These are phyloP conservation scores for Suillus subalutaceus DNA, from an alignment of 768 basidiomycete species.

Conservation along the genomic window DNA sequence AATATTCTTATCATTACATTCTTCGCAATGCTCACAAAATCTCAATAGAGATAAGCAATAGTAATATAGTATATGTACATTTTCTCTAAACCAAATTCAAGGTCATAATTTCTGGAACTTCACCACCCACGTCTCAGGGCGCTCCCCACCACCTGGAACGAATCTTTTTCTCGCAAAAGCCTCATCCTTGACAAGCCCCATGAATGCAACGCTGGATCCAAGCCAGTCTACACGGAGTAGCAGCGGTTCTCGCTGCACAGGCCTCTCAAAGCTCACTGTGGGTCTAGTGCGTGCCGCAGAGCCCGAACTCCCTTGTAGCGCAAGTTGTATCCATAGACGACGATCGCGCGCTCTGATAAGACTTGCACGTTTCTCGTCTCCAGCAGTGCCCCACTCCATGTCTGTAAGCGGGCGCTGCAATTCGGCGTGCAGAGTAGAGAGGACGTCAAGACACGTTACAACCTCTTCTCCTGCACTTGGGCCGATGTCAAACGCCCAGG, in stretches of 20 bases:
- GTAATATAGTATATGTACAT: not conserved
- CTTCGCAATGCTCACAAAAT: no score
- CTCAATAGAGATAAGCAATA: no score
- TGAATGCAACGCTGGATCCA: slow-evolving; percentile 8
- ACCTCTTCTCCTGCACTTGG: not conserved
- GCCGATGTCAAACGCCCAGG: slow-evolving; percentile 13
- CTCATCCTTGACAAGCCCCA: slow-evolving; percentile 9
- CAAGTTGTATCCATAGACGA: not conserved
- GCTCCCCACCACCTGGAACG: slow-evolving; percentile 5
- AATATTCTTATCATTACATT: no score
- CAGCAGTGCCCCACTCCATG: slow-evolving; percentile 10
- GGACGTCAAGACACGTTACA: slow-evolving; percentile 12
- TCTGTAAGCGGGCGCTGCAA: slow-evolving; percentile 11
- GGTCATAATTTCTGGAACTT: slow-evolving; percentile 1
- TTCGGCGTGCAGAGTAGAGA: slow-evolving; percentile 2
- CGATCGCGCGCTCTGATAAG: slow-evolving; percentile 6
- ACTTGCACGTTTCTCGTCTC: slow-evolving; percentile 1
- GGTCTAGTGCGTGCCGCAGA: not conserved
- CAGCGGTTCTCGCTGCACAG: not conserved
- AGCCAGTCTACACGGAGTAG: slow-evolving; percentile 17
- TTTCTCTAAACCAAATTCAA: not conserved
- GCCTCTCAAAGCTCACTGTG: not conserved
- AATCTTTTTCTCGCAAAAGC: slow-evolving; percentile 7
- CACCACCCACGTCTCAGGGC: slow-evolving; percentile 13
- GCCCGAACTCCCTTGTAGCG: not conserved